Conservation (phyloP, 2,329 filamentous ascomycete genomes). For the Aspergillus sclerotialis region DNA sequence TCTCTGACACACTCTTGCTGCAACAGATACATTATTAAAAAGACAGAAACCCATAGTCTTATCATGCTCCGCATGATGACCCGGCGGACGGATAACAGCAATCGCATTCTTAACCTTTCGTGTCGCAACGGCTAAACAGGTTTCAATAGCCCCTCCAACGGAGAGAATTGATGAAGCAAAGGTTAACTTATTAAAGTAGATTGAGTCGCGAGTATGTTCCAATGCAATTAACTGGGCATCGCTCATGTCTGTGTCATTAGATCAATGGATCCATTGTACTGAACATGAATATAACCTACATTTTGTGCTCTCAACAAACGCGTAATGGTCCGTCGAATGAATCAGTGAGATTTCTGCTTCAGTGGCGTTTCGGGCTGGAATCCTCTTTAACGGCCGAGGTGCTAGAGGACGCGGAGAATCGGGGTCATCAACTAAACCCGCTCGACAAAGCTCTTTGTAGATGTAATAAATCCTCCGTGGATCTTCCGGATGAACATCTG, state of each 20-base stretch:
- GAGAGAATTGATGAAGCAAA: slow-evolving; percentile 76
- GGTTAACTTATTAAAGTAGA: slow-evolving; percentile 78
- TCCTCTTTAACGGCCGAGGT: slow-evolving; percentile 56
- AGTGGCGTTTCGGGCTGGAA: slow-evolving; percentile 69
- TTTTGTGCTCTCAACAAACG: slow-evolving; percentile 62
- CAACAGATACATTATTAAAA: slow-evolving; percentile 96
- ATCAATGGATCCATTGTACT: background rate
- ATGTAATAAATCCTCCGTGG: slow-evolving; percentile 88
- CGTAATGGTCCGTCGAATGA: slow-evolving; percentile 69
- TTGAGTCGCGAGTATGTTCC: slow-evolving; percentile 64
- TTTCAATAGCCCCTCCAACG: slow-evolving; percentile 90
- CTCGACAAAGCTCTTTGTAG: slow-evolving; percentile 77
- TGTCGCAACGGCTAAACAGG: slow-evolving; percentile 80
- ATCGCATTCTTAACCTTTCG: slow-evolving; percentile 89
- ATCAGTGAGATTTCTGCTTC: slow-evolving; percentile 72
- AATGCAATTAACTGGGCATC: slow-evolving; percentile 61
- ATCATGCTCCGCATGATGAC: slow-evolving; percentile 86
- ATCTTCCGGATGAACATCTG: slow-evolving; percentile 86
- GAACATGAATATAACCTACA: slow-evolving; percentile 17
- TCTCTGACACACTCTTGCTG: slow-evolving; percentile 76
- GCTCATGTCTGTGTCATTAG: slow-evolving; percentile 37
- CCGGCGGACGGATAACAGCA: slow-evolving; percentile 88
- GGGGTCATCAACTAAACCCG: slow-evolving; percentile 64
- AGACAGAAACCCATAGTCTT: slow-evolving; percentile 90
- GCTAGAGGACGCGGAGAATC: slow-evolving; percentile 45